Evolutionary conservation across 805 yeast species (phyloP), one percentile per base, ranked within the genome.

Genomic region (Myxozyma geophila): DNA sequence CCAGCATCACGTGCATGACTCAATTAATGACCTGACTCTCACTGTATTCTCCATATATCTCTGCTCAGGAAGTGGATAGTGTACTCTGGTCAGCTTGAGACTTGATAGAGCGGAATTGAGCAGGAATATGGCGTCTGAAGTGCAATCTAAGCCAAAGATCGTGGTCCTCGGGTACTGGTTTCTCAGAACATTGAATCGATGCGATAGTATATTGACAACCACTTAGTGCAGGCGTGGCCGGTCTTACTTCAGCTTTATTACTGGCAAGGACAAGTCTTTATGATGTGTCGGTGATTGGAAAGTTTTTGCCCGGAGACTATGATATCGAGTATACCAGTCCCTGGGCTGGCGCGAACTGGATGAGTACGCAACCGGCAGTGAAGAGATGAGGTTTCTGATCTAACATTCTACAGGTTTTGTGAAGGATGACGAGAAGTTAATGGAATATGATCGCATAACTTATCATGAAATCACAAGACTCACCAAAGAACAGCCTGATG

Each of bases 241-340:
- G 88, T 1, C 73, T 85, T 39, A 84, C 87, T 1, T 73, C 80
- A 35, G 86, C 88, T 0, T 72, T 76, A 33, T 74, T 76, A 28
- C 75, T 84, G 5, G 69, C 81, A 0, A 72, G 77, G 58, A 72
- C 74, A 41, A 81, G 79, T 5, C 50, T 48, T 23, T 78, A 81
- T 66, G 74, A 75, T 23, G 81, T 90, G 65, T 79, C 83, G 3
- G 81, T 89, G 1, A 69, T 87, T 19, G 93, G 90, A 7, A 83
- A 87, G 71, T 83, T 81, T 69, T 74, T 87, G 44, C 96, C 96
- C 2, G 96, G 96, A 4, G 96, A 90, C 71, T 87, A 85, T 67
- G 85, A 91, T 3, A 83, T 83, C 62, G 79, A 83, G 55, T 90
- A 87, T 74, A 86, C 96, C 0, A 87, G 92, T 0, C 96, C 96